Evolutionary conservation across 345 rosid species (phyloP), one percentile per base, ranked within the genome.

Genomic region (Citrus maxima): DNA sequence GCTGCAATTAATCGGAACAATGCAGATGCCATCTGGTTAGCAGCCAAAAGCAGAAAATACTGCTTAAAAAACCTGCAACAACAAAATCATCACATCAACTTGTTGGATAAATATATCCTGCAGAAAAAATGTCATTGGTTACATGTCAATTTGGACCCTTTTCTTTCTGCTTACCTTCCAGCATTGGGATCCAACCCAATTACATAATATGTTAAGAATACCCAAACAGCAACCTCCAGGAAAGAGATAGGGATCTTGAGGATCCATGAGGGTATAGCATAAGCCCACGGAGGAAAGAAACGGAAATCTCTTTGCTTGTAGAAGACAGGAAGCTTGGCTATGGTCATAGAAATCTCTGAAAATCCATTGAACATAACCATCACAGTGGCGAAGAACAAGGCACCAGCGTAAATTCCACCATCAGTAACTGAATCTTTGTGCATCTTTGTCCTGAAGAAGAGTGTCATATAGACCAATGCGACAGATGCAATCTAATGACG

Each of bases 1-100:
- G 90, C 86, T 10, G 90, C 92, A 51, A 87, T 86, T 4, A 83
- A 67, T 55, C 93, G 86, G 78, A 90, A 90, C 67, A 90, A 67
- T 4, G 82, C 86, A 37, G 89, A 79, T 19, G 92, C 84, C 90
- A 83, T 82, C 81, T 87, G 92, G 75, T 78, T 84, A n/a, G 81
- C 21, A 4, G 83, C 72, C 6, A 85, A 28, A 58, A 90, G 89
- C 59, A 89, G 69, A 18, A 87, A 34, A 63, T 76, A 54, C 25
- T 51, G 74, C 25, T 19, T 71, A 18, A 54, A 71, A 18, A 71
- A 71, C 74, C 74, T 54, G 62, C 74, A 70, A 7, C 38, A 51
- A 27, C 8, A 27, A 24, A 25, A 30, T 63, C 35, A 10, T 14
- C 67, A 12, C 32, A 3, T 2, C n/a, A 40, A 35, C 21, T 34